A percentile compares a stretch with the other conserved stretches of the same genome.
Conservation (phyloP, 768 basidiomycete genomes). For the Amanita fuliginea region DNA sequence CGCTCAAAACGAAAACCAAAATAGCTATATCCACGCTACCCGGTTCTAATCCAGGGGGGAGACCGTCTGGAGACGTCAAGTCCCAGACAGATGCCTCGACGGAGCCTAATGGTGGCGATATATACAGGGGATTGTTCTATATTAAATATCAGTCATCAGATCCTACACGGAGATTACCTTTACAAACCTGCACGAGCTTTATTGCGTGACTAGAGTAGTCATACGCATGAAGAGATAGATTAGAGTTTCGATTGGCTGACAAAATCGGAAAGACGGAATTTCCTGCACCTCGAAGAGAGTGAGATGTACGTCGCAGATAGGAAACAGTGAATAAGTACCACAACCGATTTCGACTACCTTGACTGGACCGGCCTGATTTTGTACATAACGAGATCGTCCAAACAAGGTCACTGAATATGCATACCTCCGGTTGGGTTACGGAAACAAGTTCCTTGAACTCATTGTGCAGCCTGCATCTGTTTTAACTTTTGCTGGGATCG, state of each 20-base stretch:
- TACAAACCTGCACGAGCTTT: conserved; percentile 72
- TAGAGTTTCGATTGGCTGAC: conserved; percentile 71
- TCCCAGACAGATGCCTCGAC: conserved; percentile 89
- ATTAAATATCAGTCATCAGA: conserved; percentile 2
- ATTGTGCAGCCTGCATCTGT: conserved; percentile 64
- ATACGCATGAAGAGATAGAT: conserved; percentile 65
- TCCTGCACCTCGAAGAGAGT: conserved; percentile 60
- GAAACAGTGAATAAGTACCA: conserved; percentile 33
- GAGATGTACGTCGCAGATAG: background rate
- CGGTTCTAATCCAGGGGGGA: conserved; percentile 55
- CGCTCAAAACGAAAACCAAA: conserved; percentile 91
- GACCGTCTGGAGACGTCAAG: conserved; percentile 47
- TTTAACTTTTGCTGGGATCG: background rate
- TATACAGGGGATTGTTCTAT: conserved; percentile 67
- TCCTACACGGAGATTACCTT: background rate
- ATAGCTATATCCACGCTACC: conserved; percentile 78
- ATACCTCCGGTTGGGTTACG: conserved; percentile 56
- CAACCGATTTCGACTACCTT: conserved; percentile 87
- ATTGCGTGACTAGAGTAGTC: conserved; percentile 89
- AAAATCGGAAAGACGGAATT: conserved; percentile 89
- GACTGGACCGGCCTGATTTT: conserved; percentile 61
- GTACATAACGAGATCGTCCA: conserved; percentile 8
- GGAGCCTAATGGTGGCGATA: conserved; percentile 51
- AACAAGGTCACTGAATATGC: conserved; percentile 2
- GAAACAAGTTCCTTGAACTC: conserved; percentile 86